Percentiles rank a stretch among this genome's conserved stretches.
Conservation (phyloP, 2,329 filamentous ascomycete species). For the Akanthomyces muscarius region DNA sequence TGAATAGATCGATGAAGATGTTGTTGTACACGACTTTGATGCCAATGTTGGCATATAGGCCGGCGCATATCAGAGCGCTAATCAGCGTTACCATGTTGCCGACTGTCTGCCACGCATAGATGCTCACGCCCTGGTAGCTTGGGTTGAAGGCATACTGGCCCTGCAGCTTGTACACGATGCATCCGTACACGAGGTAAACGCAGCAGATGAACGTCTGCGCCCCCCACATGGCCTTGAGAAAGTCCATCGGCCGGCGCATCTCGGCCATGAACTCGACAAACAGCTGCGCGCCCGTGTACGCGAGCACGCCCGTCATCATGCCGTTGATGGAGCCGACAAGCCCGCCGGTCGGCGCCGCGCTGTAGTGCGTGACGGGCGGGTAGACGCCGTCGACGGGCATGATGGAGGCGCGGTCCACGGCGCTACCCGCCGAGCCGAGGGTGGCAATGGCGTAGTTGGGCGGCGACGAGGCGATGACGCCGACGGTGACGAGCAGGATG, state of each 20-base stretch:
- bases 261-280: conserved; percentile 56
- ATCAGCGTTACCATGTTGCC: conserved; percentile 42
- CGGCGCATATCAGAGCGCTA: conserved; percentile 42
- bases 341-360: conserved; percentile 31
- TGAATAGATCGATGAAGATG: conserved; percentile 47
- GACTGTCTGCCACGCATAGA: conserved; percentile 41
- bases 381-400: conserved; percentile 31
- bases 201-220: conserved; percentile 41
- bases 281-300: conserved; percentile 56
- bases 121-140: conserved; percentile 39
- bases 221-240: conserved; percentile 39
- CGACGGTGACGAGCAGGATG: conserved; percentile 54
- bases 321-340: conserved; percentile 32
- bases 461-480: conserved; percentile 43
- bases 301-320: conserved; percentile 42
- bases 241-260: conserved; percentile 42
- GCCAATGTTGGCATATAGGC: conserved; percentile 51
- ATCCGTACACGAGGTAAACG: conserved; percentile 40
- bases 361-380: conserved; percentile 39
- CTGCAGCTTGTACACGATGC: conserved; percentile 36
- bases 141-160: conserved; percentile 47
- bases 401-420: conserved; percentile 27
- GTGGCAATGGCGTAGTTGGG: conserved; percentile 43
- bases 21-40: conserved; percentile 52
- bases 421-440: conserved; percentile 27